phyloP scores from a whole-genome alignment of 140 eudicot species.

The Anethum foeniculum region DNA sequence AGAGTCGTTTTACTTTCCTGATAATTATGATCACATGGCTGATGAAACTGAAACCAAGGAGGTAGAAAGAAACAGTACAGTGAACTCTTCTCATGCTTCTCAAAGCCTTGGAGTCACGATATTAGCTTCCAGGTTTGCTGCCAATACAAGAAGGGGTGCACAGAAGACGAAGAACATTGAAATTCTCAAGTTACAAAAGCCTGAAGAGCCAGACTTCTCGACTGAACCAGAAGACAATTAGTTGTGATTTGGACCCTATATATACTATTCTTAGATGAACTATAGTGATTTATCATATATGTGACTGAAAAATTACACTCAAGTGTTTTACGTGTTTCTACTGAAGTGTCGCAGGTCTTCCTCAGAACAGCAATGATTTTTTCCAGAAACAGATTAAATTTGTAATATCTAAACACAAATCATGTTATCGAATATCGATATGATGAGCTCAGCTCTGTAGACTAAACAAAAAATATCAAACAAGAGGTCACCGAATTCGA shows the following conservation, averaged over 20 bases:
- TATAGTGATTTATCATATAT: neutral
- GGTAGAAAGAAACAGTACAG: constrained; percentile 14
- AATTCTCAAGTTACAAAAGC: constrained; percentile 62
- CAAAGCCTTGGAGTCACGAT: constrained; percentile 44
- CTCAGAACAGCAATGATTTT: neutral
- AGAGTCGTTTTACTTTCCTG: constrained; percentile 47
- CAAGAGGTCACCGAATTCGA: too few relatives aligned
- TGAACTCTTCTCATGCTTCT: neutral
- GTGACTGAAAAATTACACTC: neutral
- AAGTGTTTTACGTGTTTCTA: neutral
- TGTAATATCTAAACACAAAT: neutral
- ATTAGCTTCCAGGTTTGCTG: constrained; percentile 67
- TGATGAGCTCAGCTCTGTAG: neutral
- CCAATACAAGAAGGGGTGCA: constrained; percentile 54
- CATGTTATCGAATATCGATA: neutral
- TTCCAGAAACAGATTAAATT: too few relatives aligned
- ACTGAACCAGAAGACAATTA: constrained; percentile 12
- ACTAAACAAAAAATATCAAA: neutral
- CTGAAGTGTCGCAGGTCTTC: too few relatives aligned
- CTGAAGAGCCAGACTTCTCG: constrained; percentile 84
- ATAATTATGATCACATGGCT: constrained; percentile 22
- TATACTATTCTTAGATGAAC: neutral
- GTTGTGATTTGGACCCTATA: neutral
- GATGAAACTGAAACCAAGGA: constrained; percentile 21
- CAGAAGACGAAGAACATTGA: constrained; percentile 50